These are phyloP conservation scores for Echinochloa phyllopogon DNA, from an alignment of 176 grass and related monocot species.

Conservation along the genomic window DNA sequence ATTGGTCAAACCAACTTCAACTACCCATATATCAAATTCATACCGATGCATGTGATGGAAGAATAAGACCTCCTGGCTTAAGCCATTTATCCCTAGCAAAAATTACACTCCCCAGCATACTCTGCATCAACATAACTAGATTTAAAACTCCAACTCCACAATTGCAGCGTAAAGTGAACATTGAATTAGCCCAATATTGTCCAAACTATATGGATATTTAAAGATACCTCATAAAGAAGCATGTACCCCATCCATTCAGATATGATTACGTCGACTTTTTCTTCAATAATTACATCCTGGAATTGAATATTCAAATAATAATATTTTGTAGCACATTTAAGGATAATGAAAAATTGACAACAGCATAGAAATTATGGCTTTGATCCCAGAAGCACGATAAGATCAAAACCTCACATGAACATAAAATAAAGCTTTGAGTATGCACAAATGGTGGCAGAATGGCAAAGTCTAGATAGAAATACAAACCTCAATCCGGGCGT, in stretches of 20 bases:
- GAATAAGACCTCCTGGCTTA: slow-evolving; percentile 92
- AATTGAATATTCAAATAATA: slow-evolving; percentile 27
- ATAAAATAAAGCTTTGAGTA: slow-evolving; percentile 16
- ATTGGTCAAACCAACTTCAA: slow-evolving; percentile 18
- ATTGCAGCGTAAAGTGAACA: not conserved
- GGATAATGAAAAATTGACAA: slow-evolving; percentile 26
- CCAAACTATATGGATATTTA: slow-evolving; percentile 35
- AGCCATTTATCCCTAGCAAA: slow-evolving; percentile 99
- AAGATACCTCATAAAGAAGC: slow-evolving; percentile 89
- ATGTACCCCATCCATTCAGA: slow-evolving; percentile 99
- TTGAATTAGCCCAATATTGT: slow-evolving; percentile 3
- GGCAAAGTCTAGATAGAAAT: slow-evolving; percentile 20
- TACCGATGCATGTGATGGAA: slow-evolving; percentile 97
- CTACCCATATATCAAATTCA: slow-evolving; percentile 29
- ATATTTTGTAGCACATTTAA: slow-evolving; percentile 26
- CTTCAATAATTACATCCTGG: slow-evolving; percentile 90
- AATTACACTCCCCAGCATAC: slow-evolving; percentile 95
- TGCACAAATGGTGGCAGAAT: slow-evolving; percentile 31
- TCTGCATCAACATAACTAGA: slow-evolving; percentile 55
- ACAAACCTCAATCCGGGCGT: slow-evolving; percentile 84
- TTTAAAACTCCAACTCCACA: slow-evolving; percentile 42
- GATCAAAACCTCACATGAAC: not conserved
- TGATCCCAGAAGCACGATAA: slow-evolving; percentile 1
- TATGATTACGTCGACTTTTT: slow-evolving; percentile 97
- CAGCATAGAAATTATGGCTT: slow-evolving; percentile 12